Conservation (phyloP, 805 yeast species). For the Schizosaccharomyces octosporus region DNA sequence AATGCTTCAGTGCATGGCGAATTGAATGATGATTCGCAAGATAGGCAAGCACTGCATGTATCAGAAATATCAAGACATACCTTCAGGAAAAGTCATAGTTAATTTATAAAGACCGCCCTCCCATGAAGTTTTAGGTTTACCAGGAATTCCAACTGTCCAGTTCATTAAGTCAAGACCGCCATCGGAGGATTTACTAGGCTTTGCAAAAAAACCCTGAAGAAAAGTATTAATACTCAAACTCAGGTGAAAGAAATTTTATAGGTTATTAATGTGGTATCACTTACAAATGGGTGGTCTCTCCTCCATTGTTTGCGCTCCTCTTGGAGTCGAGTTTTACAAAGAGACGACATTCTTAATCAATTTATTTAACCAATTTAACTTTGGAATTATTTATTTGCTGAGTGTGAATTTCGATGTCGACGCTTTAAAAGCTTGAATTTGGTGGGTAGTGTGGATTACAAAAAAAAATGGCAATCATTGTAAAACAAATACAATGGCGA, state of each 20-base stretch:
- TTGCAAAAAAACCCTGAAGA: constrained; percentile 60
- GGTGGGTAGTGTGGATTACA: too few species aligned
- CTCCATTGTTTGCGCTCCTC: constrained; percentile 96
- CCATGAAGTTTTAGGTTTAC: constrained; percentile 70
- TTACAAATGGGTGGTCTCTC: constrained; percentile 72
- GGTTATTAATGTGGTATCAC: background rate
- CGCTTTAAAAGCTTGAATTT: too few species aligned
- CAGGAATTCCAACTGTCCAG: constrained; percentile 95
- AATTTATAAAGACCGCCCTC: constrained; percentile 73
- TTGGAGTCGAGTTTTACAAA: constrained; percentile 63
- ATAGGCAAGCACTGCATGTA: background rate
- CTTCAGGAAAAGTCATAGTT: constrained; percentile 47
- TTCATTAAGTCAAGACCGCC: constrained; percentile 63
- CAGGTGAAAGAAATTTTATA: background rate
- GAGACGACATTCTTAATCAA: constrained; percentile 19
- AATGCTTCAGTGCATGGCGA: background rate
- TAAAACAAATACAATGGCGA: too few species aligned
- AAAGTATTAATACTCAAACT: background rate
- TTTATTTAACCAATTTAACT: too few species aligned
- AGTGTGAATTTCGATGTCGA: too few species aligned
- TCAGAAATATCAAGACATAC: background rate
- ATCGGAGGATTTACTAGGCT: constrained; percentile 55
- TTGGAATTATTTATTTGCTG: too few species aligned
- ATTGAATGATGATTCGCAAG: background rate
- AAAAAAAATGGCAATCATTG: too few species aligned